phyloP scores from a whole-genome alignment of 1,284 basidiomycete species.

The Polyporus tsugae region DNA sequence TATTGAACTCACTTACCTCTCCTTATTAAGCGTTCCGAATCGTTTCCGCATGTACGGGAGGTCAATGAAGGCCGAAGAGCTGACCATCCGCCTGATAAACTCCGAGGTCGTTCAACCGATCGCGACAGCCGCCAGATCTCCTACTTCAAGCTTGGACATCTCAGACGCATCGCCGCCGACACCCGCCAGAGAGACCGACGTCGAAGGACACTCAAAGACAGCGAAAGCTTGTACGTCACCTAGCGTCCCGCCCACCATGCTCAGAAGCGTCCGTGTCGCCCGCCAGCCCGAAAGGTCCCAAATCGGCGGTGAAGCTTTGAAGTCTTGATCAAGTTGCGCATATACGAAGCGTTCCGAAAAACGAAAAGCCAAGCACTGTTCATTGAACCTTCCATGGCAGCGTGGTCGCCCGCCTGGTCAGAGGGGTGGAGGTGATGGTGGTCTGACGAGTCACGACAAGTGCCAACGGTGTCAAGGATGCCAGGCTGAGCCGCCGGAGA shows the following conservation, averaged over 20 bases:
- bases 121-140: no score
- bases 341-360: not conserved
- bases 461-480: no score
- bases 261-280: not conserved
- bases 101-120: not conserved
- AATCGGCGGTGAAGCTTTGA: not conserved
- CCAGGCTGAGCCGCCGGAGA: not conserved
- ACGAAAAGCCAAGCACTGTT: not conserved
- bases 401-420: not conserved
- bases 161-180: slow-evolving; percentile 9
- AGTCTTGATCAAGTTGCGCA: not conserved
- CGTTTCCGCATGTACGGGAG: not conserved
- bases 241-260: not conserved
- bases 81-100: not conserved
- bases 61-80: not conserved
- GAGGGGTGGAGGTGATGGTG: not conserved
- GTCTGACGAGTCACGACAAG: not conserved
- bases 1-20: not conserved
- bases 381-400: not conserved
- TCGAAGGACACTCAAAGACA: not conserved
- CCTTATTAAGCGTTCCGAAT: not conserved
- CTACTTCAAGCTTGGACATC: not conserved
- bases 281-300: not conserved
- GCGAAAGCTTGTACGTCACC: not conserved
- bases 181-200: not conserved